A percentile compares a stretch with the other conserved stretches of the same genome.
Conservation (phyloP, 345 rosid genomes). For the Gossypium bickii region DNA sequence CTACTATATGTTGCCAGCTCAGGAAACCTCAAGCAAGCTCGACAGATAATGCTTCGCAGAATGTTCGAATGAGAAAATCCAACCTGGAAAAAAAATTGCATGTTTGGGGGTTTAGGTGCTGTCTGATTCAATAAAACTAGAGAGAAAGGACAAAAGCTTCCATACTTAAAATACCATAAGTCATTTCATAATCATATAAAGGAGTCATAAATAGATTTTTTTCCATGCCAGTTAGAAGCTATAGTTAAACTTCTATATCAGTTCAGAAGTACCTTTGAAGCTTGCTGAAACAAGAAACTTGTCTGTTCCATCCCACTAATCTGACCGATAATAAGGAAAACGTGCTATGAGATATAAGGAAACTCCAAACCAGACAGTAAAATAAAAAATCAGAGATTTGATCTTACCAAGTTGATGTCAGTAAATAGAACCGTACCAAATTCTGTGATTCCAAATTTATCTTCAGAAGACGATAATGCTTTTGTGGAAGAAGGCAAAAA, state of each 20-base stretch:
- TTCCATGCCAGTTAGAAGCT: slow-evolving; percentile 2
- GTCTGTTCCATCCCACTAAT: slow-evolving; percentile 99
- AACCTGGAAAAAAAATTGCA: slow-evolving; percentile 47
- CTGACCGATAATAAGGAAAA: slow-evolving; percentile 37
- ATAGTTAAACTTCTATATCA: background rate
- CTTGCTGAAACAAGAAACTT: slow-evolving; percentile 94
- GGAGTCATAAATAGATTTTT: background rate
- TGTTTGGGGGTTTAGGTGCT: background rate
- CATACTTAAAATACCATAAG: slow-evolving; percentile 5
- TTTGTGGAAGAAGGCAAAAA: slow-evolving; percentile 54
- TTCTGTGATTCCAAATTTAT: slow-evolving; percentile 40
- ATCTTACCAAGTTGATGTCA: slow-evolving; percentile 84
- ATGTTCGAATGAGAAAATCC: slow-evolving; percentile 95
- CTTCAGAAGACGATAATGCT: slow-evolving; percentile 37
- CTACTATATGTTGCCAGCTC: slow-evolving; percentile 41
- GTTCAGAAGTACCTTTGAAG: slow-evolving; percentile 67
- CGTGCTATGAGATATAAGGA: slow-evolving; percentile 7
- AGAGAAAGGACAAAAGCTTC: slow-evolving; percentile 8
- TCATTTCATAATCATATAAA: background rate
- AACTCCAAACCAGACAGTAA: background rate
- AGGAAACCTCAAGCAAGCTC: slow-evolving; percentile 76
- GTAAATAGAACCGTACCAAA: slow-evolving; percentile 56
- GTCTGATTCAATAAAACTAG: background rate
- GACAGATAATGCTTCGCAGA: slow-evolving; percentile 66
- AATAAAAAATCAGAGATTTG: slow-evolving; percentile 7